Conservation (phyloP, 2,329 filamentous ascomycete species). For the Colletotrichum tropicicola region DNA sequence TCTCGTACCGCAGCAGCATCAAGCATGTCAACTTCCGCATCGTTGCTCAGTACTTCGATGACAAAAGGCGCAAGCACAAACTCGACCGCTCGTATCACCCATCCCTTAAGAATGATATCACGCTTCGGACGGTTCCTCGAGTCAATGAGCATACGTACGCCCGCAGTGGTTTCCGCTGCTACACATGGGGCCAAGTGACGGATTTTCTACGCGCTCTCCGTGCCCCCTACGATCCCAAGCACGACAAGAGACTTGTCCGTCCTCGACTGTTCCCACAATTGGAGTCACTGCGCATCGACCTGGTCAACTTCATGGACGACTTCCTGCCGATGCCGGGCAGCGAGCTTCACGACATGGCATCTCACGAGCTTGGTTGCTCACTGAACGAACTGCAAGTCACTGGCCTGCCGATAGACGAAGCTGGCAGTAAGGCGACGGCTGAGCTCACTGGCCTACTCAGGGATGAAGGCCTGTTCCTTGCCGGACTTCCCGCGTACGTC, state of each 20-base stretch:
- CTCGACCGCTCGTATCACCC: slow-evolving; percentile 53
- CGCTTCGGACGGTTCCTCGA: slow-evolving; percentile 52
- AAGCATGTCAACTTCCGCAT: slow-evolving; percentile 59
- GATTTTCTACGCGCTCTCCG: slow-evolving; percentile 62
- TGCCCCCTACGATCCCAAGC: slow-evolving; percentile 57
- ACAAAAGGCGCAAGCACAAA: slow-evolving; percentile 50
- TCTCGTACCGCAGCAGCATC: slow-evolving; percentile 52
- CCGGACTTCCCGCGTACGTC: slow-evolving; percentile 53
- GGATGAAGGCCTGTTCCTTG: slow-evolving; percentile 61
- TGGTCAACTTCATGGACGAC: slow-evolving; percentile 62
- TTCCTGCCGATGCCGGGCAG: slow-evolving; percentile 54
- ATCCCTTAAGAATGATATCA: slow-evolving; percentile 50
- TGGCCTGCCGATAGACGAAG: slow-evolving; percentile 59
- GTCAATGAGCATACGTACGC: slow-evolving; percentile 55
- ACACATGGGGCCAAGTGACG: slow-evolving; percentile 62
- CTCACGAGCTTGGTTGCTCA: slow-evolving; percentile 61
- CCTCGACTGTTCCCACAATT: slow-evolving; percentile 59
- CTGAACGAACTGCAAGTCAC: slow-evolving; percentile 63
- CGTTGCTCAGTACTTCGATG: slow-evolving; percentile 65
- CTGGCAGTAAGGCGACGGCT: slow-evolving; percentile 54
- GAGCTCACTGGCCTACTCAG: slow-evolving; percentile 62
- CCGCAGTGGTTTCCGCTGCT: slow-evolving; percentile 62
- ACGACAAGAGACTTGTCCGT: slow-evolving; percentile 39
- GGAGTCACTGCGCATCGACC: slow-evolving; percentile 58
- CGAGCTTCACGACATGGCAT: slow-evolving; percentile 61